These are phyloP conservation scores for Suhomyces coccinellae DNA, from an alignment of 1,139 yeast genomes.

Conservation along the genomic window DNA sequence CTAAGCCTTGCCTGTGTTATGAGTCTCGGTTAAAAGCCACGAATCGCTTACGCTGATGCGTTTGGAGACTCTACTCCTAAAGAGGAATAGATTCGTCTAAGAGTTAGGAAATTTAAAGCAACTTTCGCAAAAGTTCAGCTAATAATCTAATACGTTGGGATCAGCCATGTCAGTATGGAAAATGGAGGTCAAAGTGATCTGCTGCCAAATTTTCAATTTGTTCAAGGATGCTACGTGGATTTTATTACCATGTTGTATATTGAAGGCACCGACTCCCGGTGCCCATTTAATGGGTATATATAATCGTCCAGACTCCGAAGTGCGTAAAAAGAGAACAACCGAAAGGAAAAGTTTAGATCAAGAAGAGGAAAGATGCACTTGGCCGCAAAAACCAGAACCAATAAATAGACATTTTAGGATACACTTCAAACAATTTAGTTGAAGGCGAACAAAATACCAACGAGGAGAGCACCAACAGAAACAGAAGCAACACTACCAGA, in stretches of 20 bases:
- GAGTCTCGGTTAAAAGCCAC: neutral
- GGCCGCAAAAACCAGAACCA: slow-evolving; percentile 7
- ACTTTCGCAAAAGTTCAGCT: no score
- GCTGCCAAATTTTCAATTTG: no score
- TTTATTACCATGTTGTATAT: slow-evolving; percentile 4
- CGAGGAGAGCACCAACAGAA: slow-evolving; percentile 24
- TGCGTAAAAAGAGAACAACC: neutral
- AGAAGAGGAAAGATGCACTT: neutral
- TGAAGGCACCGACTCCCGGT: slow-evolving; percentile 5
- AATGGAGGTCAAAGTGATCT: no score
- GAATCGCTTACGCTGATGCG: no score
- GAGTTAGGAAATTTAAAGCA: no score
- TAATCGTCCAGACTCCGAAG: slow-evolving; percentile 1
- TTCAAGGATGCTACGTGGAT: no score
- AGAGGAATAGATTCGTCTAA: no score
- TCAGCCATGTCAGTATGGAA: no score
- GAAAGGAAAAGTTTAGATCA: neutral
- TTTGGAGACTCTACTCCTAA: no score
- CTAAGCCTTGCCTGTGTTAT: neutral
- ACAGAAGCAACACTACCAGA: slow-evolving; percentile 19
- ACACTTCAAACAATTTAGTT: slow-evolving; percentile 11
- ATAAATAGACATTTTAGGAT: neutral
- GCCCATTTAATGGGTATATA: slow-evolving; percentile 5
- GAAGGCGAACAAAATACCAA: slow-evolving; percentile 21
- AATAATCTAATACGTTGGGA: no score